Evolutionary conservation across 208 protist species (phyloP).

Genomic region (Acanthamoeba lenticulata): DNA sequence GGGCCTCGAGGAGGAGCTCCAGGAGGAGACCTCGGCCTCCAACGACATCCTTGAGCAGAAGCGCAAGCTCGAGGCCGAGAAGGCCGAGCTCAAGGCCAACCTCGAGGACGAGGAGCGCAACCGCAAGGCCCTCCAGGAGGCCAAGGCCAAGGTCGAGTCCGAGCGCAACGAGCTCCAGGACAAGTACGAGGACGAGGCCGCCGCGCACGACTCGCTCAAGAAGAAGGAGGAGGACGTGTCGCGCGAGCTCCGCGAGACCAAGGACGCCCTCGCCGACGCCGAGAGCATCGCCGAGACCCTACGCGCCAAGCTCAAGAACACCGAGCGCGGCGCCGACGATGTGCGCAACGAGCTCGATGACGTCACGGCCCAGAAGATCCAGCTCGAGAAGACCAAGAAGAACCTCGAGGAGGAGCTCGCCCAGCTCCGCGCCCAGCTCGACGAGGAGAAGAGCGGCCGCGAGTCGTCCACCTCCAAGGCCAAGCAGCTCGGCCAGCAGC

Average conservation of each 20-base stretch:
- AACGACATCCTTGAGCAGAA: slow-evolving; percentile 70
- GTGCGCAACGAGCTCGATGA: slow-evolving; percentile 45
- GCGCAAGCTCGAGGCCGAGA: slow-evolving; percentile 71
- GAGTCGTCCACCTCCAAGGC: background rate
- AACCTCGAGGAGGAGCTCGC: slow-evolving; percentile 69
- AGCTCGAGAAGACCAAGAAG: slow-evolving; percentile 74
- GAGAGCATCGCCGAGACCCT: slow-evolving; percentile 47
- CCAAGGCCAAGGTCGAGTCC: slow-evolving; percentile 58
- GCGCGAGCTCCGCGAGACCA: slow-evolving; percentile 21
- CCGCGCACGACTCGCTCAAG: slow-evolving; percentile 37
- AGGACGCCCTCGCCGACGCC: slow-evolving; percentile 46
- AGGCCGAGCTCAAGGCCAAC: slow-evolving; percentile 73
- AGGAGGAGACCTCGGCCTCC: slow-evolving; percentile 44
- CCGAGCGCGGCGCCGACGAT: slow-evolving; percentile 8
- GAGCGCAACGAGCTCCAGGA: slow-evolving; percentile 67
- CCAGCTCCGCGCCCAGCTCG: slow-evolving; percentile 1
- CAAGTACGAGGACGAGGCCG: slow-evolving; percentile 65
- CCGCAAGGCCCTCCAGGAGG: slow-evolving; percentile 59
- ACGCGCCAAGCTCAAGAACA: slow-evolving; percentile 54
- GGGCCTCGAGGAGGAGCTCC: slow-evolving; percentile 68
- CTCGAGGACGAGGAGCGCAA: slow-evolving; percentile 81
- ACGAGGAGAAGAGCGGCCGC: slow-evolving; percentile 2
- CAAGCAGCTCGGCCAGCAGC: slow-evolving; percentile 17
- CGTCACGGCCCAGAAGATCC: slow-evolving; percentile 14
- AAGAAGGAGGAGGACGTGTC: slow-evolving; percentile 56